These are phyloP conservation scores for Fibroporia radiculosa DNA, from an alignment of 768 basidiomycete species.

Conservation along the genomic window DNA sequence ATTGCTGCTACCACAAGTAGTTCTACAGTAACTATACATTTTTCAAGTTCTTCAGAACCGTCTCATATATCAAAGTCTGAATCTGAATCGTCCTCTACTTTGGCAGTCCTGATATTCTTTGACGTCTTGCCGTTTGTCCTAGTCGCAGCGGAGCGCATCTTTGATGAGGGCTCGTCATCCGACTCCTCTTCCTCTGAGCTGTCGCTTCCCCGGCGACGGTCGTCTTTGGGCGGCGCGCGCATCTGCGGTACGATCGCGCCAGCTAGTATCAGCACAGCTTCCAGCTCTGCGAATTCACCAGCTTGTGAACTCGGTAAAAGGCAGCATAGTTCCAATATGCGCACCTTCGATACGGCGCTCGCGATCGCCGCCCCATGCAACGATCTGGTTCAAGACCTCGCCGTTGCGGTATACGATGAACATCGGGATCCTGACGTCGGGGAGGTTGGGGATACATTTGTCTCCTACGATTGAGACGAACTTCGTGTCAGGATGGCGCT, in stretches of 20 bases:
- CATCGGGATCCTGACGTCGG: constrained; percentile 86
- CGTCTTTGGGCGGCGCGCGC: constrained; percentile 27
- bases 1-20: not conserved
- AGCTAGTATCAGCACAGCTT: constrained; percentile 57
- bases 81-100: constrained; percentile 65
- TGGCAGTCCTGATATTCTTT: constrained; percentile 47
- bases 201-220: constrained; percentile 16
- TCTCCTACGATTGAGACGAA: constrained; percentile 93
- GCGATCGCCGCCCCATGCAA: constrained; percentile 76
- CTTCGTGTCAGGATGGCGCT: constrained; percentile 85
- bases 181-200: constrained; percentile 43
- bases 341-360: constrained; percentile 74
- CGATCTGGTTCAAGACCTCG: constrained; percentile 79
- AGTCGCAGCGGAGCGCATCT: constrained; percentile 49
- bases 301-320: not conserved
- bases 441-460: constrained; percentile 95
- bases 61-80: constrained; percentile 58
- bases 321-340: constrained; percentile 13
- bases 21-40: not conserved
- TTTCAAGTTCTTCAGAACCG: not conserved
- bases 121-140: constrained; percentile 41
- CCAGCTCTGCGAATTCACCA: constrained; percentile 43
- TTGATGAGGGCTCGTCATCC: constrained; percentile 41
- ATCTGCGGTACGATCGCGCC: constrained; percentile 58
- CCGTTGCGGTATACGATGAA: constrained; percentile 89